phyloP scores from a whole-genome alignment of 2,329 filamentous ascomycete genomes.

The Sporothrix dimorphospora region DNA sequence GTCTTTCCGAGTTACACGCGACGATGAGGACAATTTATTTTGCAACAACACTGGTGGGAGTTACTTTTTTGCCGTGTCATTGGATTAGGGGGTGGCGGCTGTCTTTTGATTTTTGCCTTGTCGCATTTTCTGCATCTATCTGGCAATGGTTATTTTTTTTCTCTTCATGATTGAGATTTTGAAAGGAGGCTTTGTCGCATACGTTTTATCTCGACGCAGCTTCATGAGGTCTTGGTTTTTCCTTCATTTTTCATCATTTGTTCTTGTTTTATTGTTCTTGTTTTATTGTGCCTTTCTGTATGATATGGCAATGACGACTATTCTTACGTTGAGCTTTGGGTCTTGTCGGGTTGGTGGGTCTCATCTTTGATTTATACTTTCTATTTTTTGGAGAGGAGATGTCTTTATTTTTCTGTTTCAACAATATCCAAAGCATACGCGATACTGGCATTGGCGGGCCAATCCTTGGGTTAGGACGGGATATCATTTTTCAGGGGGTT shows the following conservation, averaged over 20 bases:
- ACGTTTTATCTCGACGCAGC: neutral
- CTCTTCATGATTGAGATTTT: neutral
- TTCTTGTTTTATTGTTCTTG: neutral
- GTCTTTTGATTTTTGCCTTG: neutral
- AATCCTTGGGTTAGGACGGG: neutral
- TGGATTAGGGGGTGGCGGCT: neutral
- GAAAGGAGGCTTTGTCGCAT: neutral
- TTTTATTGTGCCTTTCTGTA: conserved; percentile 1
- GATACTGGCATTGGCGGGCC: conserved; percentile 20
- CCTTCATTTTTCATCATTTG: neutral
- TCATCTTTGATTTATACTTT: neutral
- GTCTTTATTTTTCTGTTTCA: conserved; percentile 10
- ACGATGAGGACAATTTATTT: neutral
- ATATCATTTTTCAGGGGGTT: neutral
- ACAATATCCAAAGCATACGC: conserved; percentile 13
- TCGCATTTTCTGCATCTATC: neutral
- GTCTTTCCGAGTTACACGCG: neutral
- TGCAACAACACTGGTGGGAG: neutral
- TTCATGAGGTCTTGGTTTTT: neutral
- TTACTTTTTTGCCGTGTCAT: neutral
- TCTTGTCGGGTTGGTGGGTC: neutral
- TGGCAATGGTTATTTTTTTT: neutral
- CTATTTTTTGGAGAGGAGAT: neutral
- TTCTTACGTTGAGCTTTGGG: neutral
- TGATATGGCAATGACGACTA: conserved; percentile 6